phyloP scores from a whole-genome alignment of 108 stramenopile genomes.

The Cyclotella baltica region DNA sequence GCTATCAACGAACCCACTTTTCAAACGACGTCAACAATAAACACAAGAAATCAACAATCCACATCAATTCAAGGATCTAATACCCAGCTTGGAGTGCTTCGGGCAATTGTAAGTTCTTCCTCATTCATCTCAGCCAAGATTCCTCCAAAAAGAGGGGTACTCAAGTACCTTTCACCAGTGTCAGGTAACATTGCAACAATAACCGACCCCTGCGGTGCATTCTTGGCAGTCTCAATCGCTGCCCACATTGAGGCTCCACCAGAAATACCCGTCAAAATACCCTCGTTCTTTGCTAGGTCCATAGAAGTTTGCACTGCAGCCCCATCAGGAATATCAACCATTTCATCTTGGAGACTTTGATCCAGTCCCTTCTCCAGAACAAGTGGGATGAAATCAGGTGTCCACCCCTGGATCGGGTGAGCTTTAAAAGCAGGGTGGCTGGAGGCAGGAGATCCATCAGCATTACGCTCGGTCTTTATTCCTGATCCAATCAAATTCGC shows the following conservation, averaged over 20 bases:
- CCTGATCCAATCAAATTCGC: slow-evolving; percentile 74
- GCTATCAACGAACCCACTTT: too few relatives aligned
- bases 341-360: slow-evolving; percentile 52
- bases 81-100: slow-evolving; percentile 60
- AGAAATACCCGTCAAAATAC: slow-evolving; percentile 77
- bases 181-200: slow-evolving; percentile 81
- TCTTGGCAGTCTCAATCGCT: slow-evolving; percentile 78
- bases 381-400: slow-evolving; percentile 84
- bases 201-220: slow-evolving; percentile 64
- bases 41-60: too few relatives aligned
- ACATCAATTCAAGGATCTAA: too few relatives aligned
- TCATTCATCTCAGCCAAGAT: slow-evolving; percentile 86
- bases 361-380: slow-evolving; percentile 60
- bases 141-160: slow-evolving; percentile 77
- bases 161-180: slow-evolving; percentile 86
- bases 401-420: slow-evolving; percentile 71
- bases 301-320: slow-evolving; percentile 63
- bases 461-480: slow-evolving; percentile 59
- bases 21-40: too few relatives aligned
- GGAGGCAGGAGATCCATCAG: slow-evolving; percentile 57
- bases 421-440: slow-evolving; percentile 62
- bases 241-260: slow-evolving; percentile 79
- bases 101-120: slow-evolving; percentile 72
- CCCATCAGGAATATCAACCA: slow-evolving; percentile 56
- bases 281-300: slow-evolving; percentile 80